A percentile compares a stretch with the other conserved stretches of the same genome.
These are phyloP conservation scores for Myxozyma sirexii DNA, from an alignment of 805 yeast genomes.

Conservation along the genomic window DNA sequence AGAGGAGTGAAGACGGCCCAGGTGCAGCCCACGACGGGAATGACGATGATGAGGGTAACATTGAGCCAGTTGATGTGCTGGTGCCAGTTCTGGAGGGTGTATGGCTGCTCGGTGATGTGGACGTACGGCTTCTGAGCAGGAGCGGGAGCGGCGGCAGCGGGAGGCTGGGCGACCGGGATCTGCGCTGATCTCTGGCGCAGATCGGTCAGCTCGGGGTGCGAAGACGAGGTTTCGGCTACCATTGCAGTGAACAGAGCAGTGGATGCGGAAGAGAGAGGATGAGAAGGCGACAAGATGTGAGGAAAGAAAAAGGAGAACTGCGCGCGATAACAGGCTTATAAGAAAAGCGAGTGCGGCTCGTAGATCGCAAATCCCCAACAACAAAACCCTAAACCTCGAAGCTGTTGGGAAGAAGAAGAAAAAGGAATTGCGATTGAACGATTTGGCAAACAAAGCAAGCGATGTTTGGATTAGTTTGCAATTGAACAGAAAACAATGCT, in stretches of 20 bases:
- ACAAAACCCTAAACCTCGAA: too few species aligned
- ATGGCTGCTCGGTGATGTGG: constrained; percentile 72
- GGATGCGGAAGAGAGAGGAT: not conserved
- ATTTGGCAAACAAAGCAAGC: too few species aligned
- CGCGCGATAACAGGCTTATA: too few species aligned
- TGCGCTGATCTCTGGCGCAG: not conserved
- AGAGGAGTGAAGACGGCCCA: constrained; percentile 52
- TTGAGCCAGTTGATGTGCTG: constrained; percentile 77
- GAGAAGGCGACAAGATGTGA: not conserved
- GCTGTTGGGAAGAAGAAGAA: too few species aligned
- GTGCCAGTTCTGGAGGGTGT: constrained; percentile 74
- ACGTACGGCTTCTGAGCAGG: constrained; percentile 27
- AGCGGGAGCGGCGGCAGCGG: not conserved
- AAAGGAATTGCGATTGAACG: too few species aligned
- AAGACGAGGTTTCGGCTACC: constrained; percentile 16
- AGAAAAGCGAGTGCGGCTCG: not conserved
- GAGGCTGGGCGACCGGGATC: too few species aligned
- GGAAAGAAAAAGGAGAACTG: not conserved
- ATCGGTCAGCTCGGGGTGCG: constrained; percentile 2
- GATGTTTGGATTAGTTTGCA: too few species aligned
- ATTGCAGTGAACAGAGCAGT: not conserved
- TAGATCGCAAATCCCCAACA: not conserved
- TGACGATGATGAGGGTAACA: constrained; percentile 54
- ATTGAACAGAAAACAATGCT: too few species aligned
- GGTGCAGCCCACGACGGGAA: constrained; percentile 57